A percentile compares a stretch with the other conserved stretches of the same genome.
Evolutionary conservation across 257 asterid genomes (phyloP).

Genomic region (Capsicum baccatum): DNA sequence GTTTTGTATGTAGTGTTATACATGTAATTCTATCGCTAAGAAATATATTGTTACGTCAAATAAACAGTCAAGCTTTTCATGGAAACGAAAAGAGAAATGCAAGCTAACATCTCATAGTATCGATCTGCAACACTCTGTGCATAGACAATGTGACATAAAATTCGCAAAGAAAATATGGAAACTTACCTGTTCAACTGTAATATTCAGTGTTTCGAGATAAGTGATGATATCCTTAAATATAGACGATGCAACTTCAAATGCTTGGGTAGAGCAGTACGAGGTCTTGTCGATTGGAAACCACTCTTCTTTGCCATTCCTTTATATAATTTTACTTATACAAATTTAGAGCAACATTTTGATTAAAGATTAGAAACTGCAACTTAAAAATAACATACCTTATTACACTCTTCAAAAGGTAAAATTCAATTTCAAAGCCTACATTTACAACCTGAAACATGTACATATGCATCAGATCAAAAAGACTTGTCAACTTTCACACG

Average conservation of each 20-base stretch:
- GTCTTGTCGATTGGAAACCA: conserved; percentile 87
- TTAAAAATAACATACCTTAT: conserved; percentile 49
- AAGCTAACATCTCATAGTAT: background rate
- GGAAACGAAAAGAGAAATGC: background rate
- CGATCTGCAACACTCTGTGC: background rate
- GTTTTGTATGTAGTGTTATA: no score
- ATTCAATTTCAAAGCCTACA: conserved; percentile 92
- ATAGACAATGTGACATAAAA: background rate
- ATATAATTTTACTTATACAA: conserved; percentile 33
- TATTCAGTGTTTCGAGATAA: conserved; percentile 72
- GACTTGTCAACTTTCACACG: background rate
- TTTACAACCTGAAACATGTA: conserved; percentile 72
- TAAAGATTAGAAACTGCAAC: conserved; percentile 26
- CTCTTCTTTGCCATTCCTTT: conserved; percentile 79
- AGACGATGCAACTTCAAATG: conserved; percentile 81
- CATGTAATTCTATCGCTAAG: no score
- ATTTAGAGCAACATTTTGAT: conserved; percentile 59
- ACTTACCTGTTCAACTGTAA: conserved; percentile 83
- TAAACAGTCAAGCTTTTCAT: no score
- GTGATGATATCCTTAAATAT: conserved; percentile 62
- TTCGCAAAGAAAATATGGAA: background rate
- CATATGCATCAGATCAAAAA: conserved; percentile 35
- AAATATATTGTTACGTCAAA: no score
- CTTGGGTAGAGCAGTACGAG: conserved; percentile 72
- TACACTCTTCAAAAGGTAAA: conserved; percentile 63